phyloP scores from a whole-genome alignment of 345 rosid genomes.

The Mangifera indica region DNA sequence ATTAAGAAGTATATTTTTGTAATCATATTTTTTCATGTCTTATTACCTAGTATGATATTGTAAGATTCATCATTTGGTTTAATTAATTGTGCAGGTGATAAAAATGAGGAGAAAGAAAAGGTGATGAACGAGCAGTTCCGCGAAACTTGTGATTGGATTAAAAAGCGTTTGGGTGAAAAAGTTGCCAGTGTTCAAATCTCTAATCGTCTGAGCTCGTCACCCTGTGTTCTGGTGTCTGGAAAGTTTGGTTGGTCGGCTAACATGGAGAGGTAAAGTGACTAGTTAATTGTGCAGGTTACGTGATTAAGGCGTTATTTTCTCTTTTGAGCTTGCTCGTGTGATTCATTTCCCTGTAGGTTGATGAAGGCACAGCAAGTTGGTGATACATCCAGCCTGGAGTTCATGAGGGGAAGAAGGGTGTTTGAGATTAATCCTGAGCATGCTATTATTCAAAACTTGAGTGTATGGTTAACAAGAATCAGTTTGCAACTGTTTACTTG shows the following conservation, averaged over 20 bases:
- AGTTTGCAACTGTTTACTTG: background rate
- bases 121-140: conserved; percentile 74
- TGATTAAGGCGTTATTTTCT: background rate
- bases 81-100: conserved; percentile 57
- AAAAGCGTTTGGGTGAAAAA: conserved; percentile 79
- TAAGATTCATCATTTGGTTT: conserved; percentile 14
- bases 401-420: conserved; percentile 96
- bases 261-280: conserved; percentile 77
- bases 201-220: conserved; percentile 86
- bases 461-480: conserved; percentile 34
- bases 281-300: background rate
- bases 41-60: background rate
- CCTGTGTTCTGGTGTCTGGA: conserved; percentile 92
- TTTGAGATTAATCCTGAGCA: conserved; percentile 96
- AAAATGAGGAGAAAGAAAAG: conserved; percentile 86
- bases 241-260: conserved; percentile 99
- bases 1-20: background rate
- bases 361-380: conserved; percentile 94
- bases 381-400: conserved; percentile 74
- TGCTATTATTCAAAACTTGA: conserved; percentile 65
- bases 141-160: conserved; percentile 94
- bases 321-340: background rate
- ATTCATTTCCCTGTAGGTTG: conserved; percentile 46
- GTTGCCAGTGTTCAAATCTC: conserved; percentile 93
- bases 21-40: background rate